Base-by-base conservation (phyloP, 805 yeast genomes). In the Kluyveromyces aestuarii region DNA sequence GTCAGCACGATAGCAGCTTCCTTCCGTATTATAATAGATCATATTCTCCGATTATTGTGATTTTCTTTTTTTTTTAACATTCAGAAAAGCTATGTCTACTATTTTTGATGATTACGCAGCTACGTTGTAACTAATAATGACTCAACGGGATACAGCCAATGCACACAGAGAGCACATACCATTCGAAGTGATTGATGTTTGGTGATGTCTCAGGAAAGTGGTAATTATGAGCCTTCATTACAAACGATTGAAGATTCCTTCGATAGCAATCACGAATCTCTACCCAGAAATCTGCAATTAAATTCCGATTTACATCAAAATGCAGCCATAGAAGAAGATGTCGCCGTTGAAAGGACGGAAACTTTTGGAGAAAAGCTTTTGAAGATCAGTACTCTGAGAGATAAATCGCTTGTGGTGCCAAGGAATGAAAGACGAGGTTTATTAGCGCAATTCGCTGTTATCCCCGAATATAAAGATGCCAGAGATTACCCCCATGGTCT, bases 391-490 rank as follows among this genome's bases (percentile, higher is more conserved):
- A 41, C 42, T 8, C 46, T 55, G 44, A 48, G 51, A 21, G 59
- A 55, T 36, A 52, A 45, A 41, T 52, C 49, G 9, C 48, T 52
- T 27, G 39, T 58, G 44, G 59, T 57, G 8, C 59, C 62, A 1
- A 57, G 58, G 7, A 48, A 49, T 8, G 58, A 80, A 37, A 68
- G 86, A 46, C 62, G 95, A 40, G 95, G 95, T 0, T 51, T 85
- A 0, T 59, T 85, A 2, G 67, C 82, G 0, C 56, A 54, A 3
- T 41, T 84, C 1, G 66, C 82, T 0, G 10, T 84, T 1, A 48
- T 74, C 2, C 87, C 90, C 0, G 96, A 87, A 62, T 82, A 80
- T 57, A 76, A 76, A 42, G 87, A 87, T 58, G 82, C 96, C 1
- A 67, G 88, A 49, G 77, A 76, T 14, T 79, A 82, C 55, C 81